These are phyloP conservation scores for Ceratocystis papillata DNA, from an alignment of 2,329 filamentous ascomycete genomes.

Conservation along the genomic window DNA sequence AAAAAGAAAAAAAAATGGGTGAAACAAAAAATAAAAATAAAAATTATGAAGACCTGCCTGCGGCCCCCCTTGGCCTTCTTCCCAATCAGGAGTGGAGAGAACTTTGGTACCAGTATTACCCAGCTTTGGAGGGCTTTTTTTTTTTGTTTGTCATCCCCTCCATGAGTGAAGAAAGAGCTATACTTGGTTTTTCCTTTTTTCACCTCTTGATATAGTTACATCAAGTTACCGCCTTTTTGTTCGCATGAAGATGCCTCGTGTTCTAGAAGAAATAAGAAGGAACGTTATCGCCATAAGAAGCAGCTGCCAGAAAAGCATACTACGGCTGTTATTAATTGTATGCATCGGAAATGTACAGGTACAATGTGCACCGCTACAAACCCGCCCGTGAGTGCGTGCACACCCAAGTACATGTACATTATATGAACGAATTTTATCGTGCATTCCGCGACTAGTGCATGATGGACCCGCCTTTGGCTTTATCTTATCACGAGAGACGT, in stretches of 20 bases:
- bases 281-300: neutral
- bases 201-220: neutral
- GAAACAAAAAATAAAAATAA: neutral
- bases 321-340: neutral
- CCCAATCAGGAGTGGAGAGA: neutral
- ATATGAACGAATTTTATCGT: neutral
- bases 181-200: neutral
- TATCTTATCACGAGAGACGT: neutral
- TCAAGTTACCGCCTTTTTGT: neutral
- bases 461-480: neutral
- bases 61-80: neutral
- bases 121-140: neutral
- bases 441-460: neutral
- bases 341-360: neutral
- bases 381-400: no score
- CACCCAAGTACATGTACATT: neutral
- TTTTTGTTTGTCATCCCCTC: neutral
- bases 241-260: neutral
- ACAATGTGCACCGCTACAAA: no score
- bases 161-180: neutral
- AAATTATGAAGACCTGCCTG: neutral
- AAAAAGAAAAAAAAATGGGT: neutral
- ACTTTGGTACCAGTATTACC: no score
- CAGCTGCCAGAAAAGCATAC: neutral
- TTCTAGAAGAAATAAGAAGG: conserved; percentile 3